Base-by-base conservation (phyloP, 2,329 filamentous ascomycete genomes). In the Boeremia lycopersici region DNA sequence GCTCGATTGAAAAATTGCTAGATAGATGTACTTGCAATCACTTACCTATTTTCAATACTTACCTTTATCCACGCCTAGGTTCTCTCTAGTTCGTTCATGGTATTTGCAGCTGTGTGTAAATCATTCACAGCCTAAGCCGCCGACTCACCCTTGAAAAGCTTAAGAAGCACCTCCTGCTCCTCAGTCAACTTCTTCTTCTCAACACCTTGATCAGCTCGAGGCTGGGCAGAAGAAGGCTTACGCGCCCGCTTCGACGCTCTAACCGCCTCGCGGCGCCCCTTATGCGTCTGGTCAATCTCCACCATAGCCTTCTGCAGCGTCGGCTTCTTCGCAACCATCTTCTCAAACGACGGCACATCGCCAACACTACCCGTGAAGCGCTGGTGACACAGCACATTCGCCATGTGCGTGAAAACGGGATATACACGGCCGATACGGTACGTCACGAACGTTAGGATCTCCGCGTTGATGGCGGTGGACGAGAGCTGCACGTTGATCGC, bases 231-330 rank as follows among this genome's bases (percentile, higher is more conserved):
- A 3, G 19, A 5, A 23, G 19, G 12, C 13, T 34, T 28, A 6
- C 15, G 1, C 23, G 23, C 11, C n/a, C 26, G 10, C 23, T 26
- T 38, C n/a, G 39, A 42, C 8, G 45, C 45, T 3, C 31, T 33
- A 12, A 25, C n/a, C 13, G 34, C 41, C 19, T 34, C 26, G 3
- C 50, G 44, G 9, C 36, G 17, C 17, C 33, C 33, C 19, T 53
- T 39, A 10, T 53, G 33, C 5, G 31, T 8, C 33, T 25, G 34
- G 25, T 54, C 44, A 26, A 54, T 54, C 28, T 54, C 39, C 19
- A 15, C 12, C 44, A 53, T 48, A 6, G 13, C 39, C 5, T 39
- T 44, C 28, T 48, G 51, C 39, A 54, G 8, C 4, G 11, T 19
- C 28, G 33, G 39, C 11, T 15, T 45, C 19, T 11, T 48, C 1